A percentile compares a stretch with the other conserved stretches of the same genome.
These are phyloP conservation scores for Chlorella sp. DNA, from an alignment of 139 green algal genomes.

Conservation along the genomic window DNA sequence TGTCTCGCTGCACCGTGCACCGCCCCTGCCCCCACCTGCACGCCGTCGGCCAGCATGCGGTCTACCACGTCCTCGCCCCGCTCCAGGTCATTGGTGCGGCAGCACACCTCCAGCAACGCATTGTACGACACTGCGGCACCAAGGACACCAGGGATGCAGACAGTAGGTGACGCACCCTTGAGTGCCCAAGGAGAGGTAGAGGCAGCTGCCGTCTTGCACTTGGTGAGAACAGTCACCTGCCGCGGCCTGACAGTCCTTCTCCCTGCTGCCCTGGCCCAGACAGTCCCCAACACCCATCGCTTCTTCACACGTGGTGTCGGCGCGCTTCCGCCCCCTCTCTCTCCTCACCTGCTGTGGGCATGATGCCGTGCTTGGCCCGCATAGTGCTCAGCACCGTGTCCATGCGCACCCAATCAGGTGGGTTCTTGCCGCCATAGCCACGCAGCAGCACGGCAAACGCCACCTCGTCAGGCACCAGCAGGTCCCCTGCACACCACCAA, in stretches of 20 bases:
- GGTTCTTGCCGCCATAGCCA: constrained; percentile 57
- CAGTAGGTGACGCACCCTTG: neutral
- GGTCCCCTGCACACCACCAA: constrained; percentile 38
- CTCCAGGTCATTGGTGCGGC: constrained; percentile 61
- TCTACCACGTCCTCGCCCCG: constrained; percentile 71
- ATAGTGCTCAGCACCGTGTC: constrained; percentile 55
- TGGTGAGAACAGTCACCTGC: too few species aligned
- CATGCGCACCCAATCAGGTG: constrained; percentile 66
- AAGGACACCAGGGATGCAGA: constrained; percentile 4
- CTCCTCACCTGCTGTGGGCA: constrained; percentile 45
- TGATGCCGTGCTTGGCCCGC: constrained; percentile 50
- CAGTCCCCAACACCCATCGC: too few species aligned
- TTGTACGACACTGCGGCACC: constrained; percentile 62
- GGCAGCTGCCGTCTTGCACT: too few species aligned
- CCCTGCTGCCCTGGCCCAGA: too few species aligned
- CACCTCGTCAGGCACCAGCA: constrained; percentile 74
- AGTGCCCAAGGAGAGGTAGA: too few species aligned
- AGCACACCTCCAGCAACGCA: constrained; percentile 71
- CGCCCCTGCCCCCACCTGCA: constrained; percentile 11
- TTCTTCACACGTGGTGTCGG: too few species aligned
- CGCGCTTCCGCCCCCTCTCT: too few species aligned
- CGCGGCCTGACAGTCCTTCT: too few species aligned
- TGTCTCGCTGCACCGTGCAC: neutral
- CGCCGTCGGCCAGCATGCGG: constrained; percentile 52
- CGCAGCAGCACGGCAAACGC: constrained; percentile 72